These are phyloP conservation scores for Aspergillus sp. DNA, from an alignment of 2,329 filamentous ascomycete genomes.

Conservation along the genomic window DNA sequence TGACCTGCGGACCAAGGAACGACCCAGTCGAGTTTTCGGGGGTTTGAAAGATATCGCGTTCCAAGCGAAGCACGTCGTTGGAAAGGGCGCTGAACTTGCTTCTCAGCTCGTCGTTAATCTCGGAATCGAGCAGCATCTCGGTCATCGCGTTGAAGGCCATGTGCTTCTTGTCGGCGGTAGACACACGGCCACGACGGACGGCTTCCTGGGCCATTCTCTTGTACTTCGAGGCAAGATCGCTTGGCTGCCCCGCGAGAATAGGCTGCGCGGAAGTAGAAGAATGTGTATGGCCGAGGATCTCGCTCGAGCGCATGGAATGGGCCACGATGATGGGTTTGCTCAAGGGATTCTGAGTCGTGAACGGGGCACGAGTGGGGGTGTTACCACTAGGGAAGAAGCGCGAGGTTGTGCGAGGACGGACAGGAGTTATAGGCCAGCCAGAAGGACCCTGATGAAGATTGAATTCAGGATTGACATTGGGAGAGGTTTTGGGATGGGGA, in stretches of 20 bases:
- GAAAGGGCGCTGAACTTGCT: not conserved
- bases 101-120: not conserved
- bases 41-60: not conserved
- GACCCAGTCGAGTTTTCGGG: not conserved
- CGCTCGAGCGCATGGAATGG: not conserved
- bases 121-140: not conserved
- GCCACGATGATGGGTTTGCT: not conserved
- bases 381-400: not conserved
- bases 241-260: not conserved
- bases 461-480: not conserved
- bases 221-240: not conserved
- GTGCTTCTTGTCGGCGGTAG: not conserved
- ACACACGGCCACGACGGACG: not conserved
- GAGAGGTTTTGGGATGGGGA: not conserved
- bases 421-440: not conserved
- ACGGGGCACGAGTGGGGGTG: not conserved
- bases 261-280: not conserved
- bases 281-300: not conserved
- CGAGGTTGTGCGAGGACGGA: not conserved
- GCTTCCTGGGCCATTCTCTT: not conserved
- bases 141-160: not conserved
- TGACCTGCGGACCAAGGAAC: not conserved
- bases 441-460: not conserved
- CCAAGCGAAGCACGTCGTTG: not conserved
- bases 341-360: not conserved